Conservation (phyloP, 768 basidiomycete species). For the Tricholoma furcatifolium region DNA sequence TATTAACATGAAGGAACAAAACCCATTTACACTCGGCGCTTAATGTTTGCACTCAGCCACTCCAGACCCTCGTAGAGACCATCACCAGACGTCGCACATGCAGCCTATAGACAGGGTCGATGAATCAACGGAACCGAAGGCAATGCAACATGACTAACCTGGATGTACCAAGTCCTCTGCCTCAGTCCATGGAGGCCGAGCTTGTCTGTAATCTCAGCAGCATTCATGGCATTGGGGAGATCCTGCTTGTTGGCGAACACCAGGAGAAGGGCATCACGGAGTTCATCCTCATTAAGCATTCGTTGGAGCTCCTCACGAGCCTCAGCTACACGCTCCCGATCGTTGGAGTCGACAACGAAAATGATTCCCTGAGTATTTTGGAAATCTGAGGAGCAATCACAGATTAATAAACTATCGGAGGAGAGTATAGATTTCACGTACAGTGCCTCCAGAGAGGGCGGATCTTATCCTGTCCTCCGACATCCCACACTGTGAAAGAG, state of each 20-base stretch:
- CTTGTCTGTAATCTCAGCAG: conserved; percentile 99
- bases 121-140: conserved; percentile 14
- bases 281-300: conserved; percentile 99
- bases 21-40: conserved; percentile 68
- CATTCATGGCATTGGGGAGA: conserved; percentile 99
- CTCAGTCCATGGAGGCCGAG: conserved; percentile 97
- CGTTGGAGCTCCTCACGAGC: conserved; percentile 98
- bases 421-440: conserved; percentile 44
- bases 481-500: conserved; percentile 99
- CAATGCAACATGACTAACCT: conserved; percentile 48
- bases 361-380: conserved; percentile 99
- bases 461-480: conserved; percentile 99
- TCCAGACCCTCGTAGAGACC: conserved; percentile 98
- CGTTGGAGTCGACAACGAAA: conserved; percentile 99
- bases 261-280: conserved; percentile 95
- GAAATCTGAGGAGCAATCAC: conserved; percentile 72
- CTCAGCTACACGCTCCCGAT: conserved; percentile 98
- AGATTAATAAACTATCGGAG: conserved; percentile 15
- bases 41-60: conserved; percentile 93
- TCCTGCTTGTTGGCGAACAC: conserved; percentile 99
- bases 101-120: conserved; percentile 57
- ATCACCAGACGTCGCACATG: conserved; percentile 97
- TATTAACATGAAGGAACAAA: conserved; percentile 40
- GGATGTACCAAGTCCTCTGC: conserved; percentile 98
- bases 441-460: conserved; percentile 99